Evolutionary conservation across 1,284 basidiomycete species (phyloP).

Genomic region (Rhodotorula sp.): DNA sequence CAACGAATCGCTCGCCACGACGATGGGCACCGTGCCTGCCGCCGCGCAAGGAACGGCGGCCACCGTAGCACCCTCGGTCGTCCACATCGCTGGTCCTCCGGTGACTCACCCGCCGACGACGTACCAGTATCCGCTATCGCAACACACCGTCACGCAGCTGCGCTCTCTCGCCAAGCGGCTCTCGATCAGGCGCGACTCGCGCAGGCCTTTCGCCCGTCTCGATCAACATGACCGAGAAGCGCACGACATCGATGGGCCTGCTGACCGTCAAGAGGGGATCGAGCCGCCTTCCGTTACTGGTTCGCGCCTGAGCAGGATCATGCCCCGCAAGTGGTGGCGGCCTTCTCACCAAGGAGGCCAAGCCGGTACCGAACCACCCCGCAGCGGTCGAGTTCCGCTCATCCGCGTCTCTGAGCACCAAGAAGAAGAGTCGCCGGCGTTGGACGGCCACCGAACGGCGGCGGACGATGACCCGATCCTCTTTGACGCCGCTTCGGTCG

Average conservation of each 20-base stretch:
- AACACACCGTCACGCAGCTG: not conserved
- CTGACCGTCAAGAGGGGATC: too few species aligned
- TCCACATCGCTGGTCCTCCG: not conserved
- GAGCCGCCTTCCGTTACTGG: too few species aligned
- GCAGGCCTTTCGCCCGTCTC: not conserved
- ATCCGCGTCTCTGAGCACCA: not conserved
- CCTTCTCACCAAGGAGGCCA: not conserved
- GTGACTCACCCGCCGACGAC: not conserved
- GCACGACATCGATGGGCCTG: not conserved
- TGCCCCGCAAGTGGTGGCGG: not conserved
- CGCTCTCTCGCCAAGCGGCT: not conserved
- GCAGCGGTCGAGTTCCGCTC: not conserved
- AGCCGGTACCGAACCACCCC: not conserved
- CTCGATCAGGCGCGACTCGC: not conserved
- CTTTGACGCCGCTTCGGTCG: not conserved
- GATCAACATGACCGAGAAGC: not conserved
- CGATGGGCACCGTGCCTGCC: not conserved
- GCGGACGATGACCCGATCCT: not conserved
- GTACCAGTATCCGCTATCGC: not conserved
- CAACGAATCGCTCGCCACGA: conserved; percentile 4
- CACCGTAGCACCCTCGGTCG: not conserved
- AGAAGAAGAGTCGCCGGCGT: not conserved
- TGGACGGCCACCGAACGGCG: not conserved
- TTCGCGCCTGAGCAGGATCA: too few species aligned
- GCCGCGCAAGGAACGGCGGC: not conserved